These are phyloP conservation scores for Stentor roeselii DNA, from an alignment of 73 alveolate species.

Conservation along the genomic window DNA sequence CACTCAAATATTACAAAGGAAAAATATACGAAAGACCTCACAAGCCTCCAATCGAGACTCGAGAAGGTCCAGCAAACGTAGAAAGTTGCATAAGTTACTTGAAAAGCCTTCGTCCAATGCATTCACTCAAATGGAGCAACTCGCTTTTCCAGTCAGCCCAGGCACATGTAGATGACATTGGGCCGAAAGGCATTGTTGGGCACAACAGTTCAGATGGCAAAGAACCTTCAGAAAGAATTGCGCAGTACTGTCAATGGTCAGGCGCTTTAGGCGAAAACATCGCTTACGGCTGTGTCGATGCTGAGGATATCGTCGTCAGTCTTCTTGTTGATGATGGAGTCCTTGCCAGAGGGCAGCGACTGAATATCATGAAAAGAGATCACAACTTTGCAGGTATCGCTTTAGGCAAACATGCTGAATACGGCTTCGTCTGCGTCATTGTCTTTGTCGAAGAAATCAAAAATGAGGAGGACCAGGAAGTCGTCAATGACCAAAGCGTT, in stretches of 20 bases:
- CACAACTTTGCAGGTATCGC: conserved; percentile 43
- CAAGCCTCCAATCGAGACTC: neutral
- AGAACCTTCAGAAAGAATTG: conserved; percentile 55
- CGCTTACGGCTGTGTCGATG: conserved; percentile 52
- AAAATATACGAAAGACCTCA: neutral
- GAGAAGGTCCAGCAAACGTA: conserved; percentile 22
- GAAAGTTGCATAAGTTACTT: conserved; percentile 53
- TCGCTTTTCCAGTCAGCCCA: conserved; percentile 49
- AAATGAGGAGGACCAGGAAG: neutral
- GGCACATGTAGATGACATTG: conserved; percentile 80
- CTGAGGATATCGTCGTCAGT: conserved; percentile 48
- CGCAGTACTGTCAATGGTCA: conserved; percentile 55
- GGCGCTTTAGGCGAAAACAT: conserved; percentile 45
- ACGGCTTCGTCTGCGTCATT: conserved; percentile 29
- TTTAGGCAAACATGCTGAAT: conserved; percentile 41
- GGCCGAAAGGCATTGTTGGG: conserved; percentile 68
- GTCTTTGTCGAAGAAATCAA: conserved; percentile 36
- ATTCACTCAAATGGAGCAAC: conserved; percentile 41
- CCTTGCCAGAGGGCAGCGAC: conserved; percentile 76
- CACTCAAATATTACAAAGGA: conserved; percentile 5
- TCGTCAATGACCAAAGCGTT: neutral
- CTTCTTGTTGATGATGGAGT: conserved; percentile 84
- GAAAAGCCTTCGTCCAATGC: conserved; percentile 47
- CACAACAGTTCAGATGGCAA: conserved; percentile 74
- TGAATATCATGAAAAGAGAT: conserved; percentile 39